Evolutionary conservation across 768 basidiomycete species (phyloP).

Genomic region (Lentinula lateritia): DNA sequence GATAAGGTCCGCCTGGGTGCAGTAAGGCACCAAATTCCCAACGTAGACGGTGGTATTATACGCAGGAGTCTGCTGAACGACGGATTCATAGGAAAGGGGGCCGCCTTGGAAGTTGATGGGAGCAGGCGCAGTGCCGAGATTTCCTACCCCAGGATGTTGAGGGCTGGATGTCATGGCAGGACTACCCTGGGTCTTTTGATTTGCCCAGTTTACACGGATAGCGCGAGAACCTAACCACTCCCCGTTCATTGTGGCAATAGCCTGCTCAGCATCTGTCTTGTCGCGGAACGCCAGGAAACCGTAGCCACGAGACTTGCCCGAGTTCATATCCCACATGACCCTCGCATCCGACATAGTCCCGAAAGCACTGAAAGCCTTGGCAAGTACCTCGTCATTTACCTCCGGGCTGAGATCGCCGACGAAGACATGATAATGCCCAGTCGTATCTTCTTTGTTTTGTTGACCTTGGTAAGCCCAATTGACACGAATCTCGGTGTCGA

Average conservation of each 20-base stretch:
- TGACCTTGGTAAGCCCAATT: slow-evolving; percentile 99
- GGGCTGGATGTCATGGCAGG: slow-evolving; percentile 26
- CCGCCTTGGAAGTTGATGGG: slow-evolving; percentile 90
- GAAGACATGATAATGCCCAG: slow-evolving; percentile 96
- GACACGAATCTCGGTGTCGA: slow-evolving; percentile 98
- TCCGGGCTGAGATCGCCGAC: slow-evolving; percentile 99
- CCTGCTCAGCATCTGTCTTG: slow-evolving; percentile 98
- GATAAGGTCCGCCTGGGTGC: slow-evolving; percentile 95
- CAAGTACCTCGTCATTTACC: slow-evolving; percentile 95
- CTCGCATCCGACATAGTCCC: slow-evolving; percentile 95
- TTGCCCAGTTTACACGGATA: slow-evolving; percentile 99
- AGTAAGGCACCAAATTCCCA: slow-evolving; percentile 96
- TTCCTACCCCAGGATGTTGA: slow-evolving; percentile 38
- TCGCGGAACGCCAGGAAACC: slow-evolving; percentile 98
- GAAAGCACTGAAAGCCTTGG: slow-evolving; percentile 95
- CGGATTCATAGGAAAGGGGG: slow-evolving; percentile 88
- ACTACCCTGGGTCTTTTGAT: slow-evolving; percentile 92
- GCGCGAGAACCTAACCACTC: slow-evolving; percentile 98
- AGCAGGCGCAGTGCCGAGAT: slow-evolving; percentile 64
- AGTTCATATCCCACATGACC: slow-evolving; percentile 99
- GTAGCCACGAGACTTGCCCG: slow-evolving; percentile 96
- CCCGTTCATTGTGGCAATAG: slow-evolving; percentile 99
- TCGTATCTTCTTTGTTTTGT: slow-evolving; percentile 98
- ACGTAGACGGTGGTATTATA: slow-evolving; percentile 98
- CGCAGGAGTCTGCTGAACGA: slow-evolving; percentile 87